These are phyloP conservation scores for Mortierella sp. DNA, from an alignment of 371 early-diverging fungal genomes.

Conservation along the genomic window DNA sequence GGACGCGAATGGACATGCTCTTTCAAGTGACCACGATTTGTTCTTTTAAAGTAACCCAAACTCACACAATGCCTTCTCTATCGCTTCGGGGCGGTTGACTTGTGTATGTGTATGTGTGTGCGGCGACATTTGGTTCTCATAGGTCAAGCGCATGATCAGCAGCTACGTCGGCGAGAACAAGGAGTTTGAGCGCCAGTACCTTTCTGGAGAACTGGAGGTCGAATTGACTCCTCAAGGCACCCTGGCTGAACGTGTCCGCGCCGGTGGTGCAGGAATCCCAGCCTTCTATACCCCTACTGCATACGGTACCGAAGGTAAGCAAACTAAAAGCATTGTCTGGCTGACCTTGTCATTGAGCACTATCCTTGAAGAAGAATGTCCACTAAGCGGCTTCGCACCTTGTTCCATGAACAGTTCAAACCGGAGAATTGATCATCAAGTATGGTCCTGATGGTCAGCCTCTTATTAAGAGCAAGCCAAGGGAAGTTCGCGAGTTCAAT, in stretches of 20 bases:
- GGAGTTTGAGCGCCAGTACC: conserved; percentile 77
- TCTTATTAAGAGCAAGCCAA: conserved; percentile 58
- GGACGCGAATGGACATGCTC: not conserved
- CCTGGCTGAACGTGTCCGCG: conserved; percentile 73
- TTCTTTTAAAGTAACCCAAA: not conserved
- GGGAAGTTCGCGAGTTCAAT: conserved; percentile 67
- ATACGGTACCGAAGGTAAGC: conserved; percentile 65
- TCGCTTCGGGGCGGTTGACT: not conserved
- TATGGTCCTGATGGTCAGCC: conserved; percentile 60
- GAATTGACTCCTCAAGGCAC: conserved; percentile 73
- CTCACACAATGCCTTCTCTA: not conserved
- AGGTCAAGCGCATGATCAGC: conserved; percentile 78
- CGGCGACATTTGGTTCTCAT: not conserved
- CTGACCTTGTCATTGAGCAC: not conserved
- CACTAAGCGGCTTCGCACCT: not conserved
- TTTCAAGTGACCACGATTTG: too few species aligned
- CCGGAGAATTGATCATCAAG: conserved; percentile 65
- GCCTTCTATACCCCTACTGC: conserved; percentile 78
- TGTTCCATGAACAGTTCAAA: conserved; percentile 22
- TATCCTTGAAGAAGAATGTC: not conserved
- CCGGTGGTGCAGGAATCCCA: conserved; percentile 79
- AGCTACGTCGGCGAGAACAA: conserved; percentile 81
- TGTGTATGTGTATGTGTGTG: too few species aligned
- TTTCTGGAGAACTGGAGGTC: conserved; percentile 79
- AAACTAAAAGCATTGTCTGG: not conserved